Evolutionary conservation across 179 eudicot genomes (phyloP).

Genomic region (Nepenthes alata): DNA sequence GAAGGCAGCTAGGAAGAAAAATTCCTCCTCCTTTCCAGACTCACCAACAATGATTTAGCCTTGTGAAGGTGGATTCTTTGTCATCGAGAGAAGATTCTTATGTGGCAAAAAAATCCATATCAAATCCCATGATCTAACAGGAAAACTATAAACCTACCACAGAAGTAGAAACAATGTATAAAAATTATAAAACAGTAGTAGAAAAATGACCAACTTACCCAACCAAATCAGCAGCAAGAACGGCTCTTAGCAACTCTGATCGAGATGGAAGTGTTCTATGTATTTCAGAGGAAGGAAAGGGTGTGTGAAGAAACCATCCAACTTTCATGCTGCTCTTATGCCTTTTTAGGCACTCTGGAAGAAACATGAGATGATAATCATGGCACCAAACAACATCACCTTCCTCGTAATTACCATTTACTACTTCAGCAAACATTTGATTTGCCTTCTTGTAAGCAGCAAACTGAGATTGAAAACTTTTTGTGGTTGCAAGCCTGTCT

Average conservation of each 20-base stretch:
- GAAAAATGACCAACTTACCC: conserved; percentile 45
- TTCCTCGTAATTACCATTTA: conserved; percentile 68
- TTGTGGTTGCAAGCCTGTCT: conserved; percentile 88
- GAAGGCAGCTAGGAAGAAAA: neutral
- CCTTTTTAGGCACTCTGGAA: conserved; percentile 77
- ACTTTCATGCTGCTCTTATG: conserved; percentile 77
- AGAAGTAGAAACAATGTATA: too few relatives aligned
- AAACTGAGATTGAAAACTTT: conserved; percentile 95
- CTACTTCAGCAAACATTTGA: conserved; percentile 97
- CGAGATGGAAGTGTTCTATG: conserved; percentile 96
- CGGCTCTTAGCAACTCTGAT: conserved; percentile 76
- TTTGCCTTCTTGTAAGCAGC: conserved; percentile 91
- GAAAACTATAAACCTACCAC: too few relatives aligned
- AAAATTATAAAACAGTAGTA: neutral
- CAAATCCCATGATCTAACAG: too few relatives aligned
- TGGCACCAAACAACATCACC: conserved; percentile 99
- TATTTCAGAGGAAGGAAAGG: conserved; percentile 95
- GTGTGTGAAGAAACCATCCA: conserved; percentile 98
- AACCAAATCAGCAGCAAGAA: conserved; percentile 91
- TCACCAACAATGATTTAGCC: too few relatives aligned
- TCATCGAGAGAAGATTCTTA: too few relatives aligned
- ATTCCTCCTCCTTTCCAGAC: neutral
- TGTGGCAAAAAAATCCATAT: too few relatives aligned
- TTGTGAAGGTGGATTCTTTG: too few relatives aligned
- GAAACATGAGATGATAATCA: conserved; percentile 98